Evolutionary conservation across 208 protist species (phyloP).

Genomic region (Entamoeba histolytica): DNA sequence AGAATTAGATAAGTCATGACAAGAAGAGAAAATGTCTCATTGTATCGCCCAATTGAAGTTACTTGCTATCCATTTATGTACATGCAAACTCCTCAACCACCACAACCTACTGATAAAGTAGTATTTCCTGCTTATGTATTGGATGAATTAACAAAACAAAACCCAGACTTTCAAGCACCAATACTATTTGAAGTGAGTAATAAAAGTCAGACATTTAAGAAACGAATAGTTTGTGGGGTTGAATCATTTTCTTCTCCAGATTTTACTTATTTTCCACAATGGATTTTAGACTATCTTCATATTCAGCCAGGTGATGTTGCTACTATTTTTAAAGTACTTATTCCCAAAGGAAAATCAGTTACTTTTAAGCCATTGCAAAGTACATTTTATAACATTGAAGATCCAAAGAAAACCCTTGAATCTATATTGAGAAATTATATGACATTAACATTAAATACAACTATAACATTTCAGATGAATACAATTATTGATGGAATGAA

Average conservation of each 20-base stretch:
- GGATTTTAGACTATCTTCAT: not conserved
- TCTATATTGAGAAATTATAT: not conserved
- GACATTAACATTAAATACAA: not conserved
- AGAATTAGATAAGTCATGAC: too few species aligned
- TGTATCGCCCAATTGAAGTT: not conserved
- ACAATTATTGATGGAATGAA: not conserved
- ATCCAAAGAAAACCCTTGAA: not conserved
- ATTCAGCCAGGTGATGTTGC: not conserved
- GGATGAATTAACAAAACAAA: not conserved
- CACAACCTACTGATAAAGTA: not conserved
- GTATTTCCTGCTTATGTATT: not conserved
- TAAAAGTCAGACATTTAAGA: not conserved
- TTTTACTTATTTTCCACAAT: not conserved
- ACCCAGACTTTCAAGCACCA: not conserved
- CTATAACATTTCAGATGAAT: not conserved
- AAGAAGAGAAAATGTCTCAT: not conserved
- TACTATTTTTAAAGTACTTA: not conserved
- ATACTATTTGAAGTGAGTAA: not conserved
- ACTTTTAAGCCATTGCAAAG: not conserved
- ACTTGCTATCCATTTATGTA: not conserved
- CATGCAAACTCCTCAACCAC: not conserved
- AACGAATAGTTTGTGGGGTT: not conserved
- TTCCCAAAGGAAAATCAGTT: not conserved
- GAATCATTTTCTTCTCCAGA: not conserved
- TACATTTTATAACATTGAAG: not conserved